A percentile compares a stretch with the other conserved stretches of the same genome.
phyloP scores from a whole-genome alignment of 2,329 filamentous ascomycete species.

The Blastomyces emzantsi region DNA sequence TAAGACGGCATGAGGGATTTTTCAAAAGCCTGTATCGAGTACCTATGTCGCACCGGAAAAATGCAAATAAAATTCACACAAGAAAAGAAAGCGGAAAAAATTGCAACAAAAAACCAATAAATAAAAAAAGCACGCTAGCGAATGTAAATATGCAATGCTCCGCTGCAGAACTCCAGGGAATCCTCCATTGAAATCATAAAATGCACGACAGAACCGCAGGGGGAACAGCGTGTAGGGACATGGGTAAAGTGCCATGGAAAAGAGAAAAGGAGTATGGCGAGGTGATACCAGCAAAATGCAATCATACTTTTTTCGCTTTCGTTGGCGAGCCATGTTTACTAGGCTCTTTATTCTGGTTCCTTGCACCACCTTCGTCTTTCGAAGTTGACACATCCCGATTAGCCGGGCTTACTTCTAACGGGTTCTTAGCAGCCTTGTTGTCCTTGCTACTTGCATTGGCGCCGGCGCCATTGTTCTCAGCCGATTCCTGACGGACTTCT shows the following conservation, averaged over 20 bases:
- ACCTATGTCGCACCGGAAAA: not conserved
- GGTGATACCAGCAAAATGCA: not conserved
- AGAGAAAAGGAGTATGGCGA: not conserved
- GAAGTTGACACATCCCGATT: slow-evolving; percentile 4
- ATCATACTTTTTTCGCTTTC: slow-evolving; percentile 1
- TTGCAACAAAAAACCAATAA: not conserved
- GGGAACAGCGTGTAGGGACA: not conserved
- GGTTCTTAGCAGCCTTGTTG: not conserved
- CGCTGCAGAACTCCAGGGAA: not conserved
- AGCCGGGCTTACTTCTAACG: slow-evolving; percentile 6
- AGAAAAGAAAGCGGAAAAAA: not conserved
- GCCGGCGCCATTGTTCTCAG: not conserved
- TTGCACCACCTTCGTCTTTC: not conserved
- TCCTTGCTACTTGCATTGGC: not conserved
- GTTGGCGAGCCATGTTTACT: slow-evolving; percentile 1
- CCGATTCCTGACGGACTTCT: not conserved
- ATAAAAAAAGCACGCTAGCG: not conserved
- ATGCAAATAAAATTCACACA: not conserved
- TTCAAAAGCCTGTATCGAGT: no score
- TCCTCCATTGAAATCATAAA: not conserved
- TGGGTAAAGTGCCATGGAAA: not conserved
- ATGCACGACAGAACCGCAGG: not conserved
- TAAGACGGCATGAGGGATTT: not conserved
- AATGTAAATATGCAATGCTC: not conserved
- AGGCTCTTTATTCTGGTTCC: not conserved